These are phyloP conservation scores for Phialemonium atrogriseum DNA, from an alignment of 2,329 filamentous ascomycete species.

Conservation along the genomic window DNA sequence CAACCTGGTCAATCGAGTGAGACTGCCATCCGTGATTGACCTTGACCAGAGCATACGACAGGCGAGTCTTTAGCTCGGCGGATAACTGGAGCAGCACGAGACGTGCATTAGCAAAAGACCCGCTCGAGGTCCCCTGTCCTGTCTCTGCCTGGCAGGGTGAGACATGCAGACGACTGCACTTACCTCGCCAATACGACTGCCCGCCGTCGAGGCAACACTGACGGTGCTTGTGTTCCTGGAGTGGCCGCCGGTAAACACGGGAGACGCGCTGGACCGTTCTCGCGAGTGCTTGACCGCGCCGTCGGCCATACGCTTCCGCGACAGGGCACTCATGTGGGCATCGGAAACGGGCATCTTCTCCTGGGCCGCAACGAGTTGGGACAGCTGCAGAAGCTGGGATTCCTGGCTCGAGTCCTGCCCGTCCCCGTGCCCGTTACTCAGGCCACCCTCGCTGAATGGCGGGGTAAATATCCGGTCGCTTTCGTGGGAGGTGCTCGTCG, in stretches of 20 bases:
- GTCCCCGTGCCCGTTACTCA: slow-evolving; percentile 28
- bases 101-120: neutral
- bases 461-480: slow-evolving; percentile 34
- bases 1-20: slow-evolving; percentile 68
- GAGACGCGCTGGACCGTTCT: slow-evolving; percentile 34
- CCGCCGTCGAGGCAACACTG: slow-evolving; percentile 50
- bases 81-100: slow-evolving; percentile 47
- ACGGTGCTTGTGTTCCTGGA: slow-evolving; percentile 66
- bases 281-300: slow-evolving; percentile 57
- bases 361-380: slow-evolving; percentile 46
- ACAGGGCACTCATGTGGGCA: slow-evolving; percentile 17
- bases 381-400: slow-evolving; percentile 49
- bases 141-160: too few relatives aligned
- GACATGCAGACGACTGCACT: slow-evolving; percentile 19
- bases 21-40: slow-evolving; percentile 85
- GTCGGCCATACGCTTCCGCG: slow-evolving; percentile 69
- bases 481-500: slow-evolving; percentile 27
- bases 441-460: slow-evolving; percentile 31
- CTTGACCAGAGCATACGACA: slow-evolving; percentile 92
- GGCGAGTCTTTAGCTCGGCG: slow-evolving; percentile 69
- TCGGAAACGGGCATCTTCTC: slow-evolving; percentile 34
- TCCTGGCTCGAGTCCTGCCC: slow-evolving; percentile 40
- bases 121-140: too few relatives aligned
- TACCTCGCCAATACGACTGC: slow-evolving; percentile 73
- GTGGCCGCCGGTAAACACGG: slow-evolving; percentile 43